Base-by-base conservation (phyloP, 306 rosid genomes). In the Macrotyloma uniflorum region DNA sequence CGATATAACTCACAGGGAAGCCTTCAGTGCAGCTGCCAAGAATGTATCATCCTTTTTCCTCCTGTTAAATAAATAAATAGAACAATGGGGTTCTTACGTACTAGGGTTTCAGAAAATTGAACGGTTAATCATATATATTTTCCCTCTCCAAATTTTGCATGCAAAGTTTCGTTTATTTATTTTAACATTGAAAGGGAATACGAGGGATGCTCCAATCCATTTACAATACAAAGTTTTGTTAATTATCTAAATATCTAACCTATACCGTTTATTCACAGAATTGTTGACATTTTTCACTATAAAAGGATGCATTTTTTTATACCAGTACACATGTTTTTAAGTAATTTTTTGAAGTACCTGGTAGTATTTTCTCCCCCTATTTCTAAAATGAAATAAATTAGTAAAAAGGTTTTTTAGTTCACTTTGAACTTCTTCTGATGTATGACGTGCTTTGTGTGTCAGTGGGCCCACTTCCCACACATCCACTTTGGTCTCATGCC, bases 381-480 rank as follows among this genome's bases (percentile, higher is more conserved):
- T 74, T 46, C 67, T 15, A 67, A 4, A 36, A 38, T 36, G 3
- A 72, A 73, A 55, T 42, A 79, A 84, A 77, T 81, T 22, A 76
- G 67, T 72, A 58, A 45, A 49, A 26, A 30, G 72, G 47, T 70
- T 45, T 59, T 45, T 36, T 30, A 68, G 75, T 64, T 82, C 19
- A 85, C 43, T 68, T 81, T 58, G 83, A 80, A 75, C n/a, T 78
- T 53, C 2, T 79, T 64, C 46, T 75, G 47, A 75, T 42, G 62
- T 54, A 61, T 75, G 74, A 70, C 51, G 78, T 72, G 50, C 36
- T 71, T 75, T 83, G 83, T 80, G 28, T 89, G 77, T 73, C 86
- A 95, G 99, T 95, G 99, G 99, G 99, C 99, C 83, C 98, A 95
- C 83, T 95, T 91, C 77, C 99, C 99, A 38, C 98, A 95, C 91